A percentile compares a stretch with the other conserved stretches of the same genome.
Evolutionary conservation across 208 protist species (phyloP).

Genomic region (Kentomonas sorsogonicus): DNA sequence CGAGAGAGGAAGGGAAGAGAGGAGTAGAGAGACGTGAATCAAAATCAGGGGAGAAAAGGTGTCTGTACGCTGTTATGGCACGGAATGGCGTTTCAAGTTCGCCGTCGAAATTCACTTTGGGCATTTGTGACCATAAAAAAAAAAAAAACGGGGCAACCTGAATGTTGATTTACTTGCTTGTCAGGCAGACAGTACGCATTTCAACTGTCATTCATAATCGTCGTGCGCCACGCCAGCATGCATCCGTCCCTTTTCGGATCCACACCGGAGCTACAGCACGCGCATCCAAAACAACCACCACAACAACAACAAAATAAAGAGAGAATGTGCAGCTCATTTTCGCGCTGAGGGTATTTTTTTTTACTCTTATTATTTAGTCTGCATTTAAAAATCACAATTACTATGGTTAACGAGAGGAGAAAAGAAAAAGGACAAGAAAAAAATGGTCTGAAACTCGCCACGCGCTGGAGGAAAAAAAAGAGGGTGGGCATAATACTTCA

Average conservation of each 20-base stretch:
- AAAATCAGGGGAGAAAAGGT: background rate
- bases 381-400: too few species aligned
- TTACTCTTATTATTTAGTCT: too few species aligned
- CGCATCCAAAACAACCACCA: too few species aligned
- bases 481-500: background rate
- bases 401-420: background rate
- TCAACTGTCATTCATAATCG: constrained; percentile 11
- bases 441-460: background rate
- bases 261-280: too few species aligned
- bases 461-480: background rate
- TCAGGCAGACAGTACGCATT: background rate
- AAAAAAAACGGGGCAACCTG: constrained; percentile 2
- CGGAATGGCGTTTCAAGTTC: too few species aligned
- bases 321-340: too few species aligned
- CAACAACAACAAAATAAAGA: too few species aligned
- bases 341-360: too few species aligned
- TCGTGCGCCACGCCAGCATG: too few species aligned
- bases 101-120: too few species aligned
- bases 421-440: background rate
- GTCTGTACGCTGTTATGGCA: background rate
- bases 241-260: too few species aligned
- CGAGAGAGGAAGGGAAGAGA: background rate
- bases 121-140: constrained; percentile 1
- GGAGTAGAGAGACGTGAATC: background rate
- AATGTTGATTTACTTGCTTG: background rate